Evolutionary conservation across 495 filamentous ascomycete species (phyloP).

Genomic region (Neurospora tetraspora): DNA sequence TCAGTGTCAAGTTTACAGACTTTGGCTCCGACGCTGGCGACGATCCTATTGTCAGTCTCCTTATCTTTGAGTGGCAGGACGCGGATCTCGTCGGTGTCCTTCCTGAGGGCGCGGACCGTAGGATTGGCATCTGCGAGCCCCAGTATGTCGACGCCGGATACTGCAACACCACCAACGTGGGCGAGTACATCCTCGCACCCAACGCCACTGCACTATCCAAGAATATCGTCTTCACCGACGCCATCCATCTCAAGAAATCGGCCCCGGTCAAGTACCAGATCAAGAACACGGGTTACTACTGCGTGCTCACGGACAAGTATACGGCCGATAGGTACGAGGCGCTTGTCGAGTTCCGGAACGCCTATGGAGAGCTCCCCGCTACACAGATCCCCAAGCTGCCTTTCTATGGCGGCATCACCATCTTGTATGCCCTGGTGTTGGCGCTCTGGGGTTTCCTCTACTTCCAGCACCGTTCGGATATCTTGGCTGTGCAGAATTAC

Average conservation of each 20-base stretch:
- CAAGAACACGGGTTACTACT: constrained; percentile 90
- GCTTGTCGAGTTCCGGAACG: constrained; percentile 84
- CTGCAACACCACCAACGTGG: constrained; percentile 65
- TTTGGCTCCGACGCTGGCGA: constrained; percentile 41
- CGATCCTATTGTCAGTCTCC: constrained; percentile 70
- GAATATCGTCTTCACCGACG: constrained; percentile 64
- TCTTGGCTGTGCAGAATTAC: constrained; percentile 97
- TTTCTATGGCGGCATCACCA: constrained; percentile 92
- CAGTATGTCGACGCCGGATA: constrained; percentile 51
- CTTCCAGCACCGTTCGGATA: constrained; percentile 86
- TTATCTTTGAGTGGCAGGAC: constrained; percentile 93
- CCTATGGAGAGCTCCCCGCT: constrained; percentile 90
- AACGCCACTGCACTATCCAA: constrained; percentile 60
- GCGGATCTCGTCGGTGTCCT: constrained; percentile 62
- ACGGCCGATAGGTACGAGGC: constrained; percentile 58
- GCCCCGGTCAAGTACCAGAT: constrained; percentile 68
- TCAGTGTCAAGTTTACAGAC: constrained; percentile 71
- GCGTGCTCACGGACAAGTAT: constrained; percentile 68
- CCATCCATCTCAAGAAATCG: constrained; percentile 71
- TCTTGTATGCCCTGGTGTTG: constrained; percentile 83
- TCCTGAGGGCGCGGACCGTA: constrained; percentile 31
- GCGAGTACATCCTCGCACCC: constrained; percentile 71
- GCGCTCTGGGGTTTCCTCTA: constrained; percentile 93
- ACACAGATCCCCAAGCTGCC: constrained; percentile 94
- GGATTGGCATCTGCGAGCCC: constrained; percentile 67